These are phyloP conservation scores for Fusarium drepaniforme DNA, from an alignment of 2,329 filamentous ascomycete genomes.

Conservation along the genomic window DNA sequence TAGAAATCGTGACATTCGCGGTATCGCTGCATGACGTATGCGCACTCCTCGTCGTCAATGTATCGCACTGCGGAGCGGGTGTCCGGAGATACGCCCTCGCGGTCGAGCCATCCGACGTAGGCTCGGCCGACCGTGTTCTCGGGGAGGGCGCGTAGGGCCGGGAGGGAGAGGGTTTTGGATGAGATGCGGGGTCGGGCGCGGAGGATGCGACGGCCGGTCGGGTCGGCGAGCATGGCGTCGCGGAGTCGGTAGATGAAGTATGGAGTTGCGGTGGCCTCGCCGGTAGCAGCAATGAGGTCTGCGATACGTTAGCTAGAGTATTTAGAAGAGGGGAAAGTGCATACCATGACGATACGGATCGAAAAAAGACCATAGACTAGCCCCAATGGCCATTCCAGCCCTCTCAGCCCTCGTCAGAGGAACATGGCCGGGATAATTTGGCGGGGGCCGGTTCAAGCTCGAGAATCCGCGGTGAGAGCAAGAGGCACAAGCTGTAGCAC, in stretches of 20 bases:
- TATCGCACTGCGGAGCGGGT: conserved; percentile 86
- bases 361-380: conserved; percentile 72
- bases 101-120: conserved; percentile 92
- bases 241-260: conserved; percentile 95
- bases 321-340: neutral
- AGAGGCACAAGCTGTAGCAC: conserved; percentile 36
- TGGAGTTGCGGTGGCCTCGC: conserved; percentile 92
- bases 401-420: conserved; percentile 86
- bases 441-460: conserved; percentile 83
- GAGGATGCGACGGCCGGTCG: conserved; percentile 91
- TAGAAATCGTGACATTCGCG: conserved; percentile 98
- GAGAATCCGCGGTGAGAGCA: conserved; percentile 69
- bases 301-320: neutral
- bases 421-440: conserved; percentile 93
- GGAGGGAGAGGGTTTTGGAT: conserved; percentile 75
- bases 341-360: conserved; percentile 85
- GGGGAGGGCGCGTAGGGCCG: conserved; percentile 78
- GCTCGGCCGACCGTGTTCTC: conserved; percentile 81
- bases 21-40: conserved; percentile 98
- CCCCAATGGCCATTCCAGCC: conserved; percentile 75
- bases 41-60: conserved; percentile 94
- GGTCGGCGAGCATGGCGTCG: conserved; percentile 86
- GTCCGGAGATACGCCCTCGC: conserved; percentile 93
- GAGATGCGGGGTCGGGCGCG: conserved; percentile 90
- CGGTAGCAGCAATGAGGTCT: conserved; percentile 96